Evolutionary conservation across 2,329 filamentous ascomycete species (phyloP), one percentile per base, ranked within the genome.

Genomic region (Pyrenophora seminiperda): DNA sequence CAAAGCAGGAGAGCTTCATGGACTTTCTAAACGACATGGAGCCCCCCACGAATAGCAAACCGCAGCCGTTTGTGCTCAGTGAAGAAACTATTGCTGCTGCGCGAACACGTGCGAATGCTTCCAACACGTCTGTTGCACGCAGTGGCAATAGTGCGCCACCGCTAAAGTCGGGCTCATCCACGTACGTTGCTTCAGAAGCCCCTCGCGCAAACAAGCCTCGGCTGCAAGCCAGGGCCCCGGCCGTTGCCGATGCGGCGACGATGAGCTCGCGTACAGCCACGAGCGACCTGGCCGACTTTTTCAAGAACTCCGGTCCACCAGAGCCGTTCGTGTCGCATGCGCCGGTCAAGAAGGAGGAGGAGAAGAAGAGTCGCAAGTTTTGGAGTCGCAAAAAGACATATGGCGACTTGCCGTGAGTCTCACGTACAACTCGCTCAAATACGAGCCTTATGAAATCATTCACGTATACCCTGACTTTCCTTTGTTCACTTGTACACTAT

Each of bases 11-110:
- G 72, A 88, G 84, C 56, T 71, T 92, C 40, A 83, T 87, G 24
- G 89, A 92, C 56, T 92, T 92, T 66, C 71, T 92, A 32, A 83
- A 81, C 52, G 89, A 83, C 70, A 86, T 82, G 51, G 81, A 87
- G 31, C 88, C 89, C 5, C 87, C 88, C 3, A 47, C 62, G 4
- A 58, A 49, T 10, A 63, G 58, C 33, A 59, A 62, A 37, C 66
- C 72, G 3, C 58, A 72, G 41, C 71, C 73, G 0, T 68, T 75
- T 30, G 42, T 69, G 38, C 59, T 71, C 3, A 70, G 64, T 37
- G 54, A 58, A 7, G 67, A 70, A 27, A 65, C 63, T 0, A 65
- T 71, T 7, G 68, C 68, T 14, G 68, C 67, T 5, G 68, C 68
- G n/a, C 65, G 61, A 19, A 66, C 67, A 4, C 64, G 66, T 15